Evolutionary conservation across 345 rosid species (phyloP).

Genomic region (thale cress (Arabidopsis thaliana)): TAIR10.1 NC_003070.9:20555501-20556000

Average conservation of each 20-base stretch:
- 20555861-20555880: background rate
- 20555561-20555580: slow-evolving; percentile 1
- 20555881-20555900: slow-evolving; percentile 5
- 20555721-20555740: slow-evolving; percentile 74
- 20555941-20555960: slow-evolving; percentile 87
- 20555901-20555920: slow-evolving; percentile 45
- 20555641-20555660: slow-evolving; percentile 97
- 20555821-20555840: slow-evolving; percentile 51
- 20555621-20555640: slow-evolving; percentile 85
- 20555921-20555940: slow-evolving; percentile 87
- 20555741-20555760: slow-evolving; percentile 79
- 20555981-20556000: slow-evolving; percentile 91
- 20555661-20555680: slow-evolving; percentile 92
- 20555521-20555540: slow-evolving; percentile 38
- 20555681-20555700: slow-evolving; percentile 99
- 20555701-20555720: slow-evolving; percentile 87
- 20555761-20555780: slow-evolving; percentile 96
- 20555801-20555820: slow-evolving; percentile 95
- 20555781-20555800: slow-evolving; percentile 98
- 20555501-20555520: slow-evolving; percentile 89
- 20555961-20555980: slow-evolving; percentile 91
- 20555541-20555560: background rate
- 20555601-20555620: slow-evolving; percentile 95
- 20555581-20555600: slow-evolving; percentile 52
- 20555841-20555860: background rate